phyloP scores from a whole-genome alignment of 192 early-diverging fungal species.

The Neocallimastix lanati region DNA sequence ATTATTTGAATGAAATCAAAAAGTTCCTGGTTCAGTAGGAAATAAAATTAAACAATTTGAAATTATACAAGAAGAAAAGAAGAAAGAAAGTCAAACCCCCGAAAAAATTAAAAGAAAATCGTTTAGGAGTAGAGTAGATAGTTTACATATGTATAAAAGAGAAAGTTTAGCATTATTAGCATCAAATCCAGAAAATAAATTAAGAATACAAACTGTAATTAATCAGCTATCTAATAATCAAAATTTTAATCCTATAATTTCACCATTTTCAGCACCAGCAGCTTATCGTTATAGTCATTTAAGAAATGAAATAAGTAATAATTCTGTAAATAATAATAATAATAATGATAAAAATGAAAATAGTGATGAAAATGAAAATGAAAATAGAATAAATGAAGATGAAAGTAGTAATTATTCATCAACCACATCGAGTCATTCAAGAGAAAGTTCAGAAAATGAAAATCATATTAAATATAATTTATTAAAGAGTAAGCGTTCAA shows the following conservation, averaged over 20 bases:
- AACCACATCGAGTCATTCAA: too few relatives aligned
- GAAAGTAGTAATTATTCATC: too few relatives aligned
- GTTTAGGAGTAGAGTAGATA: neutral
- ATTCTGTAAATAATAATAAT: neutral
- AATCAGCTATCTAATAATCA: neutral
- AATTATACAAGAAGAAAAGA: neutral
- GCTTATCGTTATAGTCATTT: neutral
- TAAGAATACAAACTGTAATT: neutral
- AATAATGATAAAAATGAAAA: too few relatives aligned
- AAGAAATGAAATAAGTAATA: neutral
- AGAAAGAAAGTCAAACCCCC: neutral
- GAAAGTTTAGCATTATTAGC: neutral
- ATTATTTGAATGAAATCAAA: neutral
- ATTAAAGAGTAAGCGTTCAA: too few relatives aligned
- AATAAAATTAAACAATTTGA: neutral
- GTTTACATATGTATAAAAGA: neutral
- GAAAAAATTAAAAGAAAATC: neutral
- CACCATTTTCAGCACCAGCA: too few relatives aligned
- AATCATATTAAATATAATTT: too few relatives aligned
- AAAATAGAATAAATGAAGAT: neutral
- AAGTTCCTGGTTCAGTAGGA: neutral
- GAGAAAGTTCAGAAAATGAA: too few relatives aligned
- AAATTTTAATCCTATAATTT: too few relatives aligned
- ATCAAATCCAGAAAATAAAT: neutral
- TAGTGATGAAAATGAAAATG: neutral